Evolutionary conservation across 768 basidiomycete genomes (phyloP).

Genomic region (Lactifluus rugatus): DNA sequence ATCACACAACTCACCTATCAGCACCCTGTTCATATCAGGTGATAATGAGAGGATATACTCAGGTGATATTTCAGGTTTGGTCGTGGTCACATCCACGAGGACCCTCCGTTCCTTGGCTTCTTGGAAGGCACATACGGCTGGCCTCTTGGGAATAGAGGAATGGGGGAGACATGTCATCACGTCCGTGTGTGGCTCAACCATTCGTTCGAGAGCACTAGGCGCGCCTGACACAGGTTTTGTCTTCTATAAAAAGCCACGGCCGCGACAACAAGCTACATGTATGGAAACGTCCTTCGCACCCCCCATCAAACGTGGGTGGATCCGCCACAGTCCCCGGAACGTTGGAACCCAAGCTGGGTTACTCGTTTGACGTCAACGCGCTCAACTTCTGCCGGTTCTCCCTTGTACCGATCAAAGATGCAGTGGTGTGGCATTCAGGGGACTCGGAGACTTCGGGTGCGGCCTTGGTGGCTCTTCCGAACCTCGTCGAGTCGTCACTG

Average conservation of each 20-base stretch:
- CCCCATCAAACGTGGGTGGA: constrained; percentile 34
- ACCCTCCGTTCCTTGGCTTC: constrained; percentile 60
- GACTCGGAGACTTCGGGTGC: not conserved
- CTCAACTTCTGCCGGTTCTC: constrained; percentile 92
- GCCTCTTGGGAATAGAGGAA: constrained; percentile 72
- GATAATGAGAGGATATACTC: constrained; percentile 81
- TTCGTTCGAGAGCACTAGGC: not conserved
- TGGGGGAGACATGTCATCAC: constrained; percentile 60
- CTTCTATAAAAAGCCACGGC: constrained; percentile 47
- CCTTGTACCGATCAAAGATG: constrained; percentile 31
- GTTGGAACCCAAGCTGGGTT: constrained; percentile 42
- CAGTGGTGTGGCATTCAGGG: constrained; percentile 12
- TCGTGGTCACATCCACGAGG: constrained; percentile 66
- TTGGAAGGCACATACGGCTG: constrained; percentile 75
- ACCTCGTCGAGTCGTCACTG: constrained; percentile 78
- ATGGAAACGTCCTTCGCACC: constrained; percentile 47
- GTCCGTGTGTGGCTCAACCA: constrained; percentile 38
- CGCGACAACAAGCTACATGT: constrained; percentile 81
- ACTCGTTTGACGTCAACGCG: constrained; percentile 83
- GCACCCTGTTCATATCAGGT: constrained; percentile 48
- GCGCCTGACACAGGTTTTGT: not conserved
- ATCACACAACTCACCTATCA: constrained; percentile 56
- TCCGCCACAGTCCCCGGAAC: constrained; percentile 46
- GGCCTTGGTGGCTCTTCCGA: constrained; percentile 73
- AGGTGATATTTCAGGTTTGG: constrained; percentile 71